Evolutionary conservation across 805 yeast genomes (phyloP).

Genomic region (Kazachstania viticola): DNA sequence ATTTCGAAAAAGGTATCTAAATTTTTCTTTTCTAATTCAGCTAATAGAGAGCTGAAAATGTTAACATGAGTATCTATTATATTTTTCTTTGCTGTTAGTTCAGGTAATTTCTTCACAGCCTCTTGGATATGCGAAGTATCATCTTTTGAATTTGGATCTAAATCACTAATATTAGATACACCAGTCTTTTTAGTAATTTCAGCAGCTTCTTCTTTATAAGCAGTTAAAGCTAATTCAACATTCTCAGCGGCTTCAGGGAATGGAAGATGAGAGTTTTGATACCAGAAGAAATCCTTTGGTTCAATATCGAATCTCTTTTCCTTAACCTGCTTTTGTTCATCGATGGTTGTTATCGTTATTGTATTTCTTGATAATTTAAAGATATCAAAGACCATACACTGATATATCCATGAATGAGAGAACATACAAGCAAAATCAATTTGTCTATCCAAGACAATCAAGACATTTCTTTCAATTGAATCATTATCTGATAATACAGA

Average conservation of each 20-base stretch:
- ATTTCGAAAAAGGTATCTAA: constrained; percentile 88
- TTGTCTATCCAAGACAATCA: constrained; percentile 77
- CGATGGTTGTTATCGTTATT: constrained; percentile 43
- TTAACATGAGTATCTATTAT: constrained; percentile 96
- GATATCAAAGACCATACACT: constrained; percentile 90
- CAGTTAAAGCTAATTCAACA: constrained; percentile 72
- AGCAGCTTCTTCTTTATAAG: constrained; percentile 78
- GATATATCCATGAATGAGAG: constrained; percentile 95
- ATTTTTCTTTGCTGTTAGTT: constrained; percentile 75
- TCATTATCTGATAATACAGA: constrained; percentile 14
- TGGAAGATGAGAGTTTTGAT: constrained; percentile 69
- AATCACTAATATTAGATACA: constrained; percentile 58
- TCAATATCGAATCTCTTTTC: constrained; percentile 72
- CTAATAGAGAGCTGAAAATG: constrained; percentile 72
- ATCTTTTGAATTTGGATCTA: constrained; percentile 41
- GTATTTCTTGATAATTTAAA: constrained; percentile 75
- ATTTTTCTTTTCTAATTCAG: constrained; percentile 74
- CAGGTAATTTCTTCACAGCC: constrained; percentile 88
- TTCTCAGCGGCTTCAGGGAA: constrained; percentile 99
- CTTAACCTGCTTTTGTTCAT: constrained; percentile 12
- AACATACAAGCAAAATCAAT: constrained; percentile 89
- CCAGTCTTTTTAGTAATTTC: constrained; percentile 70
- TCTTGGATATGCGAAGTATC: constrained; percentile 64
- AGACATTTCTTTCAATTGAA: constrained; percentile 52
- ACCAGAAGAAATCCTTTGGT: constrained; percentile 91